Conservation (phyloP, 2,329 filamentous ascomycete species). For the Beauveria australis region DNA sequence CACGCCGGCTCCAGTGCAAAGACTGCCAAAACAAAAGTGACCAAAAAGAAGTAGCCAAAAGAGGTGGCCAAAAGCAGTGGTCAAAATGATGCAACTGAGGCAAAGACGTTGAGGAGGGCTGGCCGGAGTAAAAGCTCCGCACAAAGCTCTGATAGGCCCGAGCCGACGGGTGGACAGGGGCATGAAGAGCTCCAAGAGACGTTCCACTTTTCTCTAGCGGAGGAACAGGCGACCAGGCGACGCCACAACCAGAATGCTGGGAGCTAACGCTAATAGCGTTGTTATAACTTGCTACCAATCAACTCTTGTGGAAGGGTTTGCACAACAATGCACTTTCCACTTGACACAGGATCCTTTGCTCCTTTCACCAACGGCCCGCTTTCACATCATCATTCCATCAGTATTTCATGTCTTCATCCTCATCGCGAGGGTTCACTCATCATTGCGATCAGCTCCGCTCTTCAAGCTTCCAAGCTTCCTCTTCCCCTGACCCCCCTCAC, state of each 20-base stretch:
- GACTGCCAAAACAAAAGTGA: not conserved
- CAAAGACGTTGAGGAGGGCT: not conserved
- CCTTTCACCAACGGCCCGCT: not conserved
- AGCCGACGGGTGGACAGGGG: not conserved
- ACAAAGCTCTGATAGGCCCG: constrained; percentile 1
- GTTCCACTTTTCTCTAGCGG: not conserved
- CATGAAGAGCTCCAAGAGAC: not conserved
- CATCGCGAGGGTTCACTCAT: not conserved
- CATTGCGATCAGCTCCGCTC: not conserved
- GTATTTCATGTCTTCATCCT: not conserved
- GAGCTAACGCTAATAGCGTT: too few species aligned
- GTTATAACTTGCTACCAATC: too few species aligned
- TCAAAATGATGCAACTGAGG: not conserved
- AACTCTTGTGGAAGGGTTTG: too few species aligned
- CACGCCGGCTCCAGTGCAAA: not conserved
- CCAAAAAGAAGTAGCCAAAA: not conserved
- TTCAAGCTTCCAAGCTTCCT: too few species aligned
- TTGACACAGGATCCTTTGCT: not conserved
- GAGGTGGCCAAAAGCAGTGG: not conserved
- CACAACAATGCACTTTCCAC: too few species aligned
- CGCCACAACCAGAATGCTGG: too few species aligned
- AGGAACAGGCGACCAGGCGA: too few species aligned
- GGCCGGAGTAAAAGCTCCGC: constrained; percentile 11
- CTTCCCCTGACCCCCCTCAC: too few species aligned
- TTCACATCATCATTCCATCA: not conserved